Percentiles rank a stretch among this genome's conserved stretches.
These are phyloP conservation scores for Setaria viridis DNA, from an alignment of 202 grass and related monocot species.

Conservation along the genomic window DNA sequence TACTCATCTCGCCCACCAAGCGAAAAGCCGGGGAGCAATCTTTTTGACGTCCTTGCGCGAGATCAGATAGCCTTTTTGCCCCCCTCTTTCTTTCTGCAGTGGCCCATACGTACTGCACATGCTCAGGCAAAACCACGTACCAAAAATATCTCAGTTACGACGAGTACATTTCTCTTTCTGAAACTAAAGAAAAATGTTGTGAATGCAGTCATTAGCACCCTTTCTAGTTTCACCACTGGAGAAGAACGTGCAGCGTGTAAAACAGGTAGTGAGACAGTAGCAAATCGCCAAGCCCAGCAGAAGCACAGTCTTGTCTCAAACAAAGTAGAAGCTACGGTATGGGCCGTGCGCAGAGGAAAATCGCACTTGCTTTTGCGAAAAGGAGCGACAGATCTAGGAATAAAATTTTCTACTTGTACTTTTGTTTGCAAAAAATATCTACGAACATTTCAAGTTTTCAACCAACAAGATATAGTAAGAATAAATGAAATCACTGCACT, in stretches of 20 bases:
- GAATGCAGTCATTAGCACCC: not conserved
- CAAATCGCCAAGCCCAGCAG: not conserved
- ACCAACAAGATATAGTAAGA: not conserved
- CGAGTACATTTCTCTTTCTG: not conserved
- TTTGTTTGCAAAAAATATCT: not conserved
- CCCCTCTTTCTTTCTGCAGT: not conserved
- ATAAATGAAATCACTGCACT: not conserved
- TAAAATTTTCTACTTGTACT: not conserved
- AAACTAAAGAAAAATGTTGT: not conserved
- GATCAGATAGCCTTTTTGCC: conserved; percentile 26
- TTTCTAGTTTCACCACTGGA: not conserved
- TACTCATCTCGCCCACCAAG: conserved; percentile 6
- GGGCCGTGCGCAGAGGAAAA: not conserved
- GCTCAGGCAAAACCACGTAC: not conserved
- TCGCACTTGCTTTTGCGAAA: conserved; percentile 4
- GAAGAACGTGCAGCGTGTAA: not conserved
- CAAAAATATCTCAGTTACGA: not conserved
- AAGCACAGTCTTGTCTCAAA: not conserved
- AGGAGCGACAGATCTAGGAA: not conserved
- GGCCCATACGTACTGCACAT: conserved; percentile 33
- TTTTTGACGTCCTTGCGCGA: conserved; percentile 23
- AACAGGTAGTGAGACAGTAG: not conserved
- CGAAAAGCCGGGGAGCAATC: not conserved
- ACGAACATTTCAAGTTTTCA: not conserved
- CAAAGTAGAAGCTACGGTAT: conserved; percentile 1